These are phyloP conservation scores for Kalanchoe fedtschenkoi DNA, from an alignment of 164 flowering plant species.

Conservation along the genomic window DNA sequence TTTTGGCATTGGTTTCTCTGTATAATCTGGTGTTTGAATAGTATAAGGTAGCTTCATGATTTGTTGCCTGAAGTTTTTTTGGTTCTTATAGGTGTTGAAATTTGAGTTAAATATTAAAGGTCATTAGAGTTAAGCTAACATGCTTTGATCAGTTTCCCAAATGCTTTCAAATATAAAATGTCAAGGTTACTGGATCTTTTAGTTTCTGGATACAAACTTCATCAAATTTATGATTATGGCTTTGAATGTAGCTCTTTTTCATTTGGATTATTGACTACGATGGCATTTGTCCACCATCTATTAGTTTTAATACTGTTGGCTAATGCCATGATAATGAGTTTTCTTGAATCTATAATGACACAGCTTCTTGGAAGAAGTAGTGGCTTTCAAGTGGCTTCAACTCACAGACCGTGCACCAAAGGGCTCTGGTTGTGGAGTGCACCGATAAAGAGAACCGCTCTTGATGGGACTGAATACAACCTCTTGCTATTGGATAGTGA, in stretches of 20 bases:
- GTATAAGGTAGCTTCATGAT: background rate
- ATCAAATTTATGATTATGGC: too few relatives aligned
- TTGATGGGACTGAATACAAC: conserved; percentile 94
- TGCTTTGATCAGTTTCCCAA: too few relatives aligned
- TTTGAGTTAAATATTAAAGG: too few relatives aligned
- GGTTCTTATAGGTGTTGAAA: too few relatives aligned
- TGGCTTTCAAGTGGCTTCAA: conserved; percentile 97
- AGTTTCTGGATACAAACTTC: too few relatives aligned
- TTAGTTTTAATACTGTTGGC: background rate
- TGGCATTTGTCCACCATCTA: background rate
- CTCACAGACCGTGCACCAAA: conserved; percentile 94
- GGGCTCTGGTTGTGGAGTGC: conserved; percentile 99
- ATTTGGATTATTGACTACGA: too few relatives aligned
- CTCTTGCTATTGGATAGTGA: conserved; percentile 88
- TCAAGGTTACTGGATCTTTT: background rate
- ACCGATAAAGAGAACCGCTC: conserved; percentile 79
- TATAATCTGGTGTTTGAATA: background rate
- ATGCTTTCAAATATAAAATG: background rate
- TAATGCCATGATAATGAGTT: background rate
- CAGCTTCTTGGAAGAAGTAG: conserved; percentile 96
- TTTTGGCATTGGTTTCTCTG: background rate
- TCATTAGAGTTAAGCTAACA: too few relatives aligned
- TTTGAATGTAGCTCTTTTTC: too few relatives aligned
- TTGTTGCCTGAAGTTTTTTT: background rate
- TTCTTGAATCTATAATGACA: conserved; percentile 9